Conservation (phyloP, 2,329 filamentous ascomycete genomes). For the Rutstroemia sydowiana region DNA sequence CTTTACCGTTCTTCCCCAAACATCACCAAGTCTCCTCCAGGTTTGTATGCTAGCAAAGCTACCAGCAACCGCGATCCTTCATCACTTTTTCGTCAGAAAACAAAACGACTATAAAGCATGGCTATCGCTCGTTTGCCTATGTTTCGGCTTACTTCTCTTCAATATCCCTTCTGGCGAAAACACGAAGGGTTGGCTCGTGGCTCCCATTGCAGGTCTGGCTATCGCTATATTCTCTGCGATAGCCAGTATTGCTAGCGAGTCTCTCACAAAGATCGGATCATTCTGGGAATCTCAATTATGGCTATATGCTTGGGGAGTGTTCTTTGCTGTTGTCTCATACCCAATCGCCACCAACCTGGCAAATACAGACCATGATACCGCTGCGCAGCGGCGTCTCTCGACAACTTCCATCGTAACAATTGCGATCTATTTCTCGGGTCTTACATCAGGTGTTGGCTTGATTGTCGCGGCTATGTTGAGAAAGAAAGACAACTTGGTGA, state of each 20-base stretch:
- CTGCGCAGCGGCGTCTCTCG: not conserved
- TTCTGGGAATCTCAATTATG: conserved; percentile 20
- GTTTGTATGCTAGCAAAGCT: conserved; percentile 21
- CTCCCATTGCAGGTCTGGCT: conserved; percentile 16
- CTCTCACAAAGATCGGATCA: conserved; percentile 17
- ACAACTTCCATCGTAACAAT: not conserved
- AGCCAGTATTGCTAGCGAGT: conserved; percentile 19
- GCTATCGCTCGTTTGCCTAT: conserved; percentile 15
- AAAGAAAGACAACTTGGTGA: conserved; percentile 19
- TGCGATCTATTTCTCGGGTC: conserved; percentile 1
- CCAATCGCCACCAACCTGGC: conserved; percentile 3
- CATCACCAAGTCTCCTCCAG: conserved; percentile 18
- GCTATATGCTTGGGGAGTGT: conserved; percentile 19
- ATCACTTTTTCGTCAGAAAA: conserved; percentile 19
- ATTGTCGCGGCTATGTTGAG: conserved; percentile 17
- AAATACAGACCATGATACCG: not conserved
- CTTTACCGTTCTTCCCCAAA: conserved; percentile 18
- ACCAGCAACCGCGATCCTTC: conserved; percentile 18
- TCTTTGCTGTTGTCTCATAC: conserved; percentile 11
- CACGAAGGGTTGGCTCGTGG: conserved; percentile 14
- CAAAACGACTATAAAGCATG: conserved; percentile 17
- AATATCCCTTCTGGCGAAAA: conserved; percentile 11
- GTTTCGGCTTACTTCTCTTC: conserved; percentile 19
- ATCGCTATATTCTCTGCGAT: conserved; percentile 19
- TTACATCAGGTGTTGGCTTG: conserved; percentile 10